Evolutionary conservation across 2,329 filamentous ascomycete genomes (phyloP), one percentile per base, ranked within the genome.

Genomic region (Tolypocladium pustulatum): DNA sequence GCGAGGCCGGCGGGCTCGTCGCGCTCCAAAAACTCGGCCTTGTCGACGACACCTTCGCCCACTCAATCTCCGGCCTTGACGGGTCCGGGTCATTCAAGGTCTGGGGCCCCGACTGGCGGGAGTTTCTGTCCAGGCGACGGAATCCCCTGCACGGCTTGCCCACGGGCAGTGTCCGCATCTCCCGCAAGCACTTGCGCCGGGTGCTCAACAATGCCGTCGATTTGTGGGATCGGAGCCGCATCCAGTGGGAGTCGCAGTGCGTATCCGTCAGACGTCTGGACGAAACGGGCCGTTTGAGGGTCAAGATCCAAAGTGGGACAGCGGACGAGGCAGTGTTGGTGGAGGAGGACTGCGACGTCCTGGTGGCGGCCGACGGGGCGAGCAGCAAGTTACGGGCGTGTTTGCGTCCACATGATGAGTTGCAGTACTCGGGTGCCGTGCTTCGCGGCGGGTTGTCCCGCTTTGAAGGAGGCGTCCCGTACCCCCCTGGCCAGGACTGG

Each of bases 311-410:
- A 32, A 12, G 62, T 51, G 30, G 63, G 57, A 5, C 25, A 52
- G 0, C n/a, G 40, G 1, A 57, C 4, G 17, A 1, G 54, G 27
- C 6, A 6, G 34, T 30, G 8, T 27, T 32, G 1, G 52, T 59
- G 34, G 58, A 65, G 17, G 58, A 62, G 30, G 61, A 67, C 1
- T 76, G 75, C 52, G 76, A 79, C 60, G 20, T 80, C 0, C 68
- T 80, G 9, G 67, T 80, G 40, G 76, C 71, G 0, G 76, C 77
- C 0, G 78, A 80, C 60, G 78, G 78, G 0, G 70, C 75, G 0
- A 70, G 65, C 22, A 78, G 75, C 61, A 76, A 72, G 58, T 65
- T 79, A 2, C 66, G 78, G 38, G 63, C 65, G 15, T 61, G 46
- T 10, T 61, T 79, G 6, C 67, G 76, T 22, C 76, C 76, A 10